Percentiles rank a stretch among this genome's conserved stretches.
phyloP scores from a whole-genome alignment of 495 filamentous ascomycete species.

The Aspergillus sclerotiicarbonarius region DNA sequence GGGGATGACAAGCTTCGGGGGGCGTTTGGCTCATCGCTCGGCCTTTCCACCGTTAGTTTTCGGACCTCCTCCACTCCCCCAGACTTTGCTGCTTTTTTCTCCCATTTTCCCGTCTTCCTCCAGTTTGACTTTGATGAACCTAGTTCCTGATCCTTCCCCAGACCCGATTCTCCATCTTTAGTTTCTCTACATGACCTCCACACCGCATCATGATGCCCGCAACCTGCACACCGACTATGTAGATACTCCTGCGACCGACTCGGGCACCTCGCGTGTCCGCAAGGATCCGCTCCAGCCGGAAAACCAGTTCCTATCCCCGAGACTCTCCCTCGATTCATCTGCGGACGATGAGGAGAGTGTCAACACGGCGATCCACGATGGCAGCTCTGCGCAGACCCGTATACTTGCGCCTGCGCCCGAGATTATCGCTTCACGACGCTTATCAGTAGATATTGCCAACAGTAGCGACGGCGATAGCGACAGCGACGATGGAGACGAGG shows the following conservation, averaged over 20 bases:
- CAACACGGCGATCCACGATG: constrained; percentile 18
- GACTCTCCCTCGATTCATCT: constrained; percentile 1
- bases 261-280: not conserved
- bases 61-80: not conserved
- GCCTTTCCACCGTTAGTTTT: not conserved
- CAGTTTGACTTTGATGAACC: not conserved
- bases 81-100: not conserved
- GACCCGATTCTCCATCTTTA: not conserved
- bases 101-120: not conserved
- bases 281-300: not conserved
- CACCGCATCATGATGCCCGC: constrained; percentile 8
- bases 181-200: constrained; percentile 14
- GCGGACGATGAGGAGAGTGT: constrained; percentile 20
- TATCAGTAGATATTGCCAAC: constrained; percentile 18
- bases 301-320: not conserved
- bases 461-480: constrained; percentile 19
- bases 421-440: constrained; percentile 17
- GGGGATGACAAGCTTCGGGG: constrained; percentile 6
- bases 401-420: constrained; percentile 16
- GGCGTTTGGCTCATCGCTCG: not conserved
- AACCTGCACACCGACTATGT: constrained; percentile 14
- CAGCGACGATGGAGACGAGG: constrained; percentile 16
- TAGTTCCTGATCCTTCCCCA: not conserved
- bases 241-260: constrained; percentile 9
- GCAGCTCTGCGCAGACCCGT: constrained; percentile 6